Evolutionary conservation across 2,329 filamentous ascomycete genomes (phyloP).

Genomic region (Arthrinium phaeospermum): DNA sequence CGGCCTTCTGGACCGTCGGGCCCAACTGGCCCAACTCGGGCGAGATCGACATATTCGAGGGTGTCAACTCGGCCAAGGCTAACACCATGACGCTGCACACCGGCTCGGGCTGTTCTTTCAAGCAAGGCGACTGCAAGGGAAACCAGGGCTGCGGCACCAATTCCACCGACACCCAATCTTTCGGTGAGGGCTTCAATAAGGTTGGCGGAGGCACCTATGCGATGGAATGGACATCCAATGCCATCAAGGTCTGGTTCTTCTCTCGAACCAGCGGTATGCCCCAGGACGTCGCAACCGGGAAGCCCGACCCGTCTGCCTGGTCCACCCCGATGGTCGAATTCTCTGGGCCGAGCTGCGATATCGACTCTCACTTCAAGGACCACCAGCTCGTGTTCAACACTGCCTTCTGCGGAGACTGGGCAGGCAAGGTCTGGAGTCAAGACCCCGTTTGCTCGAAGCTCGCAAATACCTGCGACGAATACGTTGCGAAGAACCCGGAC

Average conservation of each 20-base stretch:
- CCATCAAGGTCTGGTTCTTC: conserved; percentile 86
- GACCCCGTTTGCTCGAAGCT: conserved; percentile 63
- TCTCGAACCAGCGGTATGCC: conserved; percentile 66
- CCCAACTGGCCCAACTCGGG: conserved; percentile 72
- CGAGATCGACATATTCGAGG: conserved; percentile 84
- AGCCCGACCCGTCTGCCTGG: conserved; percentile 72
- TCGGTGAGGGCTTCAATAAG: conserved; percentile 74
- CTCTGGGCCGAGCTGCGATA: conserved; percentile 69
- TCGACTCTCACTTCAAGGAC: conserved; percentile 70
- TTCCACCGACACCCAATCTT: conserved; percentile 58
- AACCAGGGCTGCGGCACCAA: conserved; percentile 65
- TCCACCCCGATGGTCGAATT: conserved; percentile 73
- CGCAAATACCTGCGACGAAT: conserved; percentile 71
- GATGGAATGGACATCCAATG: conserved; percentile 74
- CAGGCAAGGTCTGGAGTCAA: conserved; percentile 69
- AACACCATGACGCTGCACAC: conserved; percentile 75
- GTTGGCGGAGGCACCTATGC: conserved; percentile 74
- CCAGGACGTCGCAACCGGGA: conserved; percentile 61
- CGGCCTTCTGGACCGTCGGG: conserved; percentile 74
- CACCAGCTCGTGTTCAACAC: conserved; percentile 83
- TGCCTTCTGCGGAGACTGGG: conserved; percentile 89
- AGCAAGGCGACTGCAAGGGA: conserved; percentile 62
- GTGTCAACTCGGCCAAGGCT: conserved; percentile 66
- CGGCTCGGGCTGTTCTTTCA: conserved; percentile 59
- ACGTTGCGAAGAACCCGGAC: conserved; percentile 71